Conservation (phyloP, 257 asterid genomes). For the Vinca minor region DNA sequence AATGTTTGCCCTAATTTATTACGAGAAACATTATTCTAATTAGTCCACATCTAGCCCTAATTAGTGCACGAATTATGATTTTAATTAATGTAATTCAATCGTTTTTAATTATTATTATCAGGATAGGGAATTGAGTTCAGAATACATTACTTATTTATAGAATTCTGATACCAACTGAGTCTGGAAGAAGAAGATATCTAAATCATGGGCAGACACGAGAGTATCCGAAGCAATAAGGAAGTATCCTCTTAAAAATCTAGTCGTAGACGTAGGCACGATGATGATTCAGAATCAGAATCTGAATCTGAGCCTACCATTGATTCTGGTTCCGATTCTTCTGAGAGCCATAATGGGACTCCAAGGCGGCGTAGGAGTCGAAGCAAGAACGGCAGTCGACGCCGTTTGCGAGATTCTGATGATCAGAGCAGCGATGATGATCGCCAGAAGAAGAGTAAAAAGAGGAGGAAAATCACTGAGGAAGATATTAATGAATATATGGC, state of each 20-base stretch:
- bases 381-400: constrained; percentile 9
- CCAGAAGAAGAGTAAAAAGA: constrained; percentile 11
- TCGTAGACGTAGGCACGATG: background rate
- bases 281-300: constrained; percentile 17
- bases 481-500: constrained; percentile 53
- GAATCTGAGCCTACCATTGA: constrained; percentile 20
- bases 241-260: background rate
- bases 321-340: constrained; percentile 27
- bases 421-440: constrained; percentile 14
- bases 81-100: no score
- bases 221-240: constrained; percentile 4
- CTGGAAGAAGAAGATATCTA: background rate
- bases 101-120: no score
- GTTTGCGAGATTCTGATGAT: constrained; percentile 17
- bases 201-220: background rate
- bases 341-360: constrained; percentile 6
- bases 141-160: background rate
- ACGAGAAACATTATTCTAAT: no score
- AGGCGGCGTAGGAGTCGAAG: constrained; percentile 21
- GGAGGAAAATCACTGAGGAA: constrained; percentile 53
- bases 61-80: no score
- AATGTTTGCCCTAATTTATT: no score
- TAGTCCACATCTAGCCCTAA: no score
- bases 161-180: background rate
- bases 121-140: background rate